A percentile compares a stretch with the other conserved stretches of the same genome.
phyloP scores from a whole-genome alignment of 768 basidiomycete genomes.

The Ramaria sp. region DNA sequence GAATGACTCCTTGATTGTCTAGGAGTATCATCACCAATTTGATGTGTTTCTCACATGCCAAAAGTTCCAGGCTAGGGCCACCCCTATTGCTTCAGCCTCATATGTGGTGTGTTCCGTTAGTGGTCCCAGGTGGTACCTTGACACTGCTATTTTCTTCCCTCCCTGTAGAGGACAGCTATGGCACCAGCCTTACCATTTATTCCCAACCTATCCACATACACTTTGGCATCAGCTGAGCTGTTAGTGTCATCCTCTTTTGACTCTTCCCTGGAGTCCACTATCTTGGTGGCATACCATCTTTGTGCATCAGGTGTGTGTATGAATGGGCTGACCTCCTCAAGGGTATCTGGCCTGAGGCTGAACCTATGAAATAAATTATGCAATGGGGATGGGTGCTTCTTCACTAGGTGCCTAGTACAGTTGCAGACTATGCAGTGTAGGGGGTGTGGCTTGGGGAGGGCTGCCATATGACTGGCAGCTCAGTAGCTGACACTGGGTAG shows the following conservation, averaged over 20 bases:
- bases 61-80: slow-evolving; percentile 3
- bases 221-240: background rate
- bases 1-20: slow-evolving; percentile 9
- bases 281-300: background rate
- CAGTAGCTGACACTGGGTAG: too few species aligned
- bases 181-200: background rate
- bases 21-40: background rate
- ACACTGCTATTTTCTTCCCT: background rate
- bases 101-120: slow-evolving; percentile 7
- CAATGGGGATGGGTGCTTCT: too few species aligned
- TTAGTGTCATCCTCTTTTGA: background rate
- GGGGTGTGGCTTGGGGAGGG: too few species aligned
- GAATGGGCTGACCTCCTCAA: background rate
- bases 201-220: slow-evolving; percentile 13
- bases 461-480: too few species aligned
- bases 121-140: background rate
- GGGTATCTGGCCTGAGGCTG: slow-evolving; percentile 11
- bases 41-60: background rate
- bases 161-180: background rate
- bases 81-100: slow-evolving; percentile 9
- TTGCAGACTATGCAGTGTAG: too few species aligned
- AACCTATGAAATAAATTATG: slow-evolving; percentile 13
- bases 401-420: too few species aligned
- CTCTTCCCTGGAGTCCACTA: background rate
- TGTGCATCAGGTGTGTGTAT: background rate